phyloP scores from a whole-genome alignment of 176 grass and related monocot genomes.

The Phoenix dactylifera region DNA sequence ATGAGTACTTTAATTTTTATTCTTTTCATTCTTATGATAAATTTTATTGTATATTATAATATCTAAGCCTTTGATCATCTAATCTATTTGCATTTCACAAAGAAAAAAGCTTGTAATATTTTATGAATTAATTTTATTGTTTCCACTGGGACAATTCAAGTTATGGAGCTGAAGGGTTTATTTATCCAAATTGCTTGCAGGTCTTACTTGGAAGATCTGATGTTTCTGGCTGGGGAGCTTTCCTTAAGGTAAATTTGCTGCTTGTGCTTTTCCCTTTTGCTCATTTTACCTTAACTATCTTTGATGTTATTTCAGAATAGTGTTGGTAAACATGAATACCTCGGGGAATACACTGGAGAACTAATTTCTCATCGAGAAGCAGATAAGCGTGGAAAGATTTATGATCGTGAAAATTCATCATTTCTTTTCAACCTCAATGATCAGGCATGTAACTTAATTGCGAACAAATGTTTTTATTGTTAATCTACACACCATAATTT shows the following conservation, averaged over 20 bases:
- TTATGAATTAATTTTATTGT: too few relatives aligned
- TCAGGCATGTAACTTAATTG: slow-evolving; percentile 37
- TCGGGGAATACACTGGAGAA: slow-evolving; percentile 96
- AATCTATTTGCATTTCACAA: too few relatives aligned
- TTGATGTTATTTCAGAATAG: slow-evolving; percentile 53
- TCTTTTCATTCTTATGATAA: too few relatives aligned
- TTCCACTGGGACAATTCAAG: not conserved
- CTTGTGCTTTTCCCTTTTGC: not conserved
- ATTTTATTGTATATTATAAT: too few relatives aligned
- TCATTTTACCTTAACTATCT: not conserved
- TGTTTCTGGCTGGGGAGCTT: slow-evolving; percentile 95
- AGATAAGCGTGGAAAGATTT: slow-evolving; percentile 95
- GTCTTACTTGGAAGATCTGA: slow-evolving; percentile 93
- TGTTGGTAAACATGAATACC: slow-evolving; percentile 92
- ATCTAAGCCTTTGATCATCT: too few relatives aligned
- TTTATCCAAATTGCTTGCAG: slow-evolving; percentile 20
- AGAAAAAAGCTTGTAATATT: too few relatives aligned
- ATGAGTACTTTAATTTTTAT: too few relatives aligned
- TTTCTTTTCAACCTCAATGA: slow-evolving; percentile 99
- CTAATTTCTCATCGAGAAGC: slow-evolving; percentile 93
- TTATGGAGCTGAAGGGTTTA: not conserved
- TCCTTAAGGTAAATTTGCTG: slow-evolving; percentile 61
- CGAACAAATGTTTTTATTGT: too few relatives aligned
- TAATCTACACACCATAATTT: too few relatives aligned
- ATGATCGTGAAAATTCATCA: slow-evolving; percentile 88